These are phyloP conservation scores for Ganoderma leucocontextum DNA, from an alignment of 1,284 basidiomycete genomes.

Conservation along the genomic window DNA sequence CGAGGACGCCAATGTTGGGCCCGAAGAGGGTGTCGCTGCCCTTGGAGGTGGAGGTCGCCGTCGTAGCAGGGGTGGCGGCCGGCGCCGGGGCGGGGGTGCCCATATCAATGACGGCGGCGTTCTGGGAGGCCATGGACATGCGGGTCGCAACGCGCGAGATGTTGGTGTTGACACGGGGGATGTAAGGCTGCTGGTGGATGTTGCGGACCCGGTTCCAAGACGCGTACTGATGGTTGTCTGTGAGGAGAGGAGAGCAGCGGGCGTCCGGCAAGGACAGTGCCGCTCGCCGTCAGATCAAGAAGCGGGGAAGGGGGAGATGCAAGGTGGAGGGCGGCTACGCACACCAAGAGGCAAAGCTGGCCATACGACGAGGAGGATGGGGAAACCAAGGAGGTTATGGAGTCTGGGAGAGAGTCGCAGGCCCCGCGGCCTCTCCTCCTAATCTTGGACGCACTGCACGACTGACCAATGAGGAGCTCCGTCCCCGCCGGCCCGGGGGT, in stretches of 20 bases:
- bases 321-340: slow-evolving; percentile 28
- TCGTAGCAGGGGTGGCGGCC: slow-evolving; percentile 17
- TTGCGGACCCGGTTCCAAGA: slow-evolving; percentile 63
- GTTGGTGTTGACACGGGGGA: slow-evolving; percentile 58
- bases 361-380: slow-evolving; percentile 30
- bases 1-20: slow-evolving; percentile 68
- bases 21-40: slow-evolving; percentile 71
- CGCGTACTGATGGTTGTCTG: slow-evolving; percentile 60
- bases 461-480: too few relatives aligned
- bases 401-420: slow-evolving; percentile 27
- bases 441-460: too few relatives aligned
- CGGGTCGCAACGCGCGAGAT: slow-evolving; percentile 54
- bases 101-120: slow-evolving; percentile 51
- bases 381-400: slow-evolving; percentile 17
- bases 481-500: too few relatives aligned
- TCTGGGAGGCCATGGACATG: slow-evolving; percentile 45
- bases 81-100: slow-evolving; percentile 33
- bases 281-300: slow-evolving; percentile 18
- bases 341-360: slow-evolving; percentile 39
- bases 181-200: slow-evolving; percentile 55
- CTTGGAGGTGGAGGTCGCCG: slow-evolving; percentile 32
- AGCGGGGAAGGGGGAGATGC: slow-evolving; percentile 4
- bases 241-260: slow-evolving; percentile 15
- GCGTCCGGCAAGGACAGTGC: slow-evolving; percentile 15
- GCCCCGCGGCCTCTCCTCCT: slow-evolving; percentile 17